Evolutionary conservation across 2,329 filamentous ascomycete genomes (phyloP), one percentile per base, ranked within the genome.

Genomic region (Lanzia echinophila): DNA sequence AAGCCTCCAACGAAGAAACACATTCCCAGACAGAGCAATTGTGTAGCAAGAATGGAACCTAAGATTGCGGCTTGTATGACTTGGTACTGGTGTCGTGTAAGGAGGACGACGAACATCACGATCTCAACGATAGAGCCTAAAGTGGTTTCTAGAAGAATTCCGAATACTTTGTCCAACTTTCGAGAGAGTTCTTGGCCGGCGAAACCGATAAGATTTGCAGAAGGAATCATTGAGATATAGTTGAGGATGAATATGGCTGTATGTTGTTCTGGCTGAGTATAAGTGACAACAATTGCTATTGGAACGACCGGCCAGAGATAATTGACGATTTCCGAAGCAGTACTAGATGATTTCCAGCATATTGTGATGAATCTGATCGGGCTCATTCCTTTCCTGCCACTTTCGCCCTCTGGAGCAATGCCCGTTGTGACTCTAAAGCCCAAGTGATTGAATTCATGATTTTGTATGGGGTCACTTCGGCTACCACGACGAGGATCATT

Each of bases 21-120:
- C 50, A 85, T 66, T 0, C 90, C 90, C 24, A 95, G 71, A 61
- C 89, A 95, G 1, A 95, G 75, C 45, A 95, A 71, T 71, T 94
- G 79, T 34, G 90, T 95, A 8, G 90, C 88, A 34, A 95, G 70
- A 38, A 95, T 87, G 0, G 88, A 92, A 34, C 90, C 89, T 0
- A 95, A 73, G 50, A 95, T 91, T 19, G 90, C 89, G 48, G 88
- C 87, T 66, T 89, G 83, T 62, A 95, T 89, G 61, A 94, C 87
- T 17, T 79, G 76, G 55, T 86, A 83, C 67, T 74, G 70, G 47
- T 74, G 61, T 33, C 46, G 38, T 15, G 67, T 68, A 4, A 94
- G 76, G 41, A 95, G 72, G 3, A 91, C 80, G 74, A 92, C 85
- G 70, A 95, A 92, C 33, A 95, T 73, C 46, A 95, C 80, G 54